These are phyloP conservation scores for Helianthus annuus DNA, from an alignment of 129 eudicot species.

Conservation along the genomic window HanXRQr2.0-SUNRISE NC_035445.2:123231197-123231696, in stretches of 20 bases:
- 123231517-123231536: not conserved
- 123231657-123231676: slow-evolving; percentile 47
- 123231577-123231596: slow-evolving; percentile 39
- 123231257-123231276: not conserved
- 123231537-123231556: slow-evolving; percentile 5
- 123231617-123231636: slow-evolving; percentile 70
- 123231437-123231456: not conserved
- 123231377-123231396: too few relatives aligned
- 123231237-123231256: not conserved
- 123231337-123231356: not conserved
- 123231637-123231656: slow-evolving; percentile 71
- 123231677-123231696: slow-evolving; percentile 52
- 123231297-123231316: not conserved
- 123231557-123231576: slow-evolving; percentile 7
- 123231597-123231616: slow-evolving; percentile 39
- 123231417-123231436: not conserved
- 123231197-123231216: slow-evolving; percentile 28
- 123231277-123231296: not conserved
- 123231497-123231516: not conserved
- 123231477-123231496: not conserved
- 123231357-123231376: too few relatives aligned
- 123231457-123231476: slow-evolving; percentile 1
- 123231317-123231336: not conserved
- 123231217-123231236: slow-evolving; percentile 6
- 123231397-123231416: too few relatives aligned